These are phyloP conservation scores for Beauveria pseudobassiana DNA, from an alignment of 2,329 filamentous ascomycete genomes.

Conservation along the genomic window DNA sequence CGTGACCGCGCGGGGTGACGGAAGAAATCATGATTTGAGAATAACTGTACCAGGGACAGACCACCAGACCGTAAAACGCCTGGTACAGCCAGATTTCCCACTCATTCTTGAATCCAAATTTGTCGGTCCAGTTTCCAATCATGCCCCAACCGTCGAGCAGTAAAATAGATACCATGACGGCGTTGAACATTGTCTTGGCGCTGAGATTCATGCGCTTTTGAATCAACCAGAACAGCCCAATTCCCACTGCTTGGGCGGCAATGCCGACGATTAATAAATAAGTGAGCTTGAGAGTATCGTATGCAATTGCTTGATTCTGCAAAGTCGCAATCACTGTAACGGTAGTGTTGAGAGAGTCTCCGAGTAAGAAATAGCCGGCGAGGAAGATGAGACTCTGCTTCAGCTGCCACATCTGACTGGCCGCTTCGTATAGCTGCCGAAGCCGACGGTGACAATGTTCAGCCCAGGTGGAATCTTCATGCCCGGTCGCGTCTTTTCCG, in stretches of 20 bases:
- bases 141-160: slow-evolving; percentile 46
- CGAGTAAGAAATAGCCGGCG: slow-evolving; percentile 59
- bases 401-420: slow-evolving; percentile 53
- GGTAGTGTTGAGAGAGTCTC: slow-evolving; percentile 63
- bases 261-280: slow-evolving; percentile 62
- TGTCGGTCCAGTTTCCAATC: slow-evolving; percentile 38
- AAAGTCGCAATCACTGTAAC: slow-evolving; percentile 60
- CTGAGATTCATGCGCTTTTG: slow-evolving; percentile 52
- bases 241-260: slow-evolving; percentile 53
- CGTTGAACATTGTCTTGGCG: slow-evolving; percentile 64
- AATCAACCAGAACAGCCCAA: slow-evolving; percentile 53
- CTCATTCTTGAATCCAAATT: slow-evolving; percentile 36
- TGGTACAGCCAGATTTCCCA: slow-evolving; percentile 41
- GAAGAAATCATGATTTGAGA: slow-evolving; percentile 65
- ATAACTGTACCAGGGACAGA: slow-evolving; percentile 65
- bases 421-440: slow-evolving; percentile 53
- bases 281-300: slow-evolving; percentile 56
- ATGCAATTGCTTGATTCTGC: slow-evolving; percentile 57
- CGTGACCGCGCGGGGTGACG: slow-evolving; percentile 59
- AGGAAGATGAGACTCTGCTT: slow-evolving; percentile 61
- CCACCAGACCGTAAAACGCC: slow-evolving; percentile 55
- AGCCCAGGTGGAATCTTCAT: slow-evolving; percentile 30
- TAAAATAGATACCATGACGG: slow-evolving; percentile 53
- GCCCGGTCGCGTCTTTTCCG: slow-evolving; percentile 58
- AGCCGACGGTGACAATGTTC: slow-evolving; percentile 49